Evolutionary conservation across 2,329 filamentous ascomycete species (phyloP), one percentile per base, ranked within the genome.

Genomic region (Dactylellina haptotyla): DNA sequence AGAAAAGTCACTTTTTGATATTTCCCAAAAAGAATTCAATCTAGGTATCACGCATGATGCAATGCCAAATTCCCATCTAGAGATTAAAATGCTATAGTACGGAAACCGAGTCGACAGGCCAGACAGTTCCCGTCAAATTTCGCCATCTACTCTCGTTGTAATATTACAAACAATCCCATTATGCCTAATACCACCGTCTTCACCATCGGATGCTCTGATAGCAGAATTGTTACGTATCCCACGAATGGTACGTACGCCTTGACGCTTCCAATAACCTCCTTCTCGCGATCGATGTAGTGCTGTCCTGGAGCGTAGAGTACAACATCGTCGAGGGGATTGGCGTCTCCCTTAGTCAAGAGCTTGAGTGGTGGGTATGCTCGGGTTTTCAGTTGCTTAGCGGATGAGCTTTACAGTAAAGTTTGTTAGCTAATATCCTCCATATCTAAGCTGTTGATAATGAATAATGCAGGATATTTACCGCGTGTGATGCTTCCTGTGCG

Each of bases 291-390:
- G 48, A 99, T 85, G 80, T 92, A 96, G 79, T 92, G 91, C 82
- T 99, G 94, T 16, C 90, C 92, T 39, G 85, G 84, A 1, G 95
- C 93, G 80, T 97, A 97, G 16, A 90, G 86, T 80, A 97, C 93
- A 14, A 92, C 96, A 80, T 99, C 95, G 81, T 98, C 94, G 43
- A 92, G 91, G 5, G 88, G 82, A 80, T 99, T 99, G 85, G 98
- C 99, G 83, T 99, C 95, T 77, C 95, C 95, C 83, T 99, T 99
- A 32, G 95, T 99, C 65, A 99, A 87, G 18, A 99, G 87, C 79
- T 92, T 83, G 32, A 86, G 80, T 14, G 84, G 84, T 45, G 82
- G 81, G 76, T 73, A 73, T 80, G 78, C 64, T 84, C 85, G 72
- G 25, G 10, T 12, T 53, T 39, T 32, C 46, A 61, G n/a, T n/a